phyloP scores from a whole-genome alignment of 257 asterid species.

The Nicotiana attenuata region DNA sequence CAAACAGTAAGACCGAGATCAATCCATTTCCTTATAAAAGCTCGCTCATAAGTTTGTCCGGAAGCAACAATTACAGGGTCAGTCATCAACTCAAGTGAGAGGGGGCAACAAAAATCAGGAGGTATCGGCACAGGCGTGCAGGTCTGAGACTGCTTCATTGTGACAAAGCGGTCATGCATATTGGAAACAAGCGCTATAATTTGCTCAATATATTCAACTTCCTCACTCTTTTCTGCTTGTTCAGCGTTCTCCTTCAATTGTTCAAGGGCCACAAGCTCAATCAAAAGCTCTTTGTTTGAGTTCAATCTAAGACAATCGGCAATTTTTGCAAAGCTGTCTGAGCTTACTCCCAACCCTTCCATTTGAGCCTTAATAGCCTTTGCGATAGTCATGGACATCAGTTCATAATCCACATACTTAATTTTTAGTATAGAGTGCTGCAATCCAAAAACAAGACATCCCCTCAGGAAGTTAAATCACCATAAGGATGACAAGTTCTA shows the following conservation, averaged over 20 bases:
- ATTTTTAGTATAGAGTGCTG: conserved; percentile 28
- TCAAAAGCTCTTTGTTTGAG: conserved; percentile 34
- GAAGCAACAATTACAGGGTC: conserved; percentile 38
- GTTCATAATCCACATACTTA: conserved; percentile 24
- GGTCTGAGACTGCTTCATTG: conserved; percentile 29
- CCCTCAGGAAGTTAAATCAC: neutral
- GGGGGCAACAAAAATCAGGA: conserved; percentile 36
- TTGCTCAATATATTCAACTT: conserved; percentile 33
- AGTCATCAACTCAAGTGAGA: conserved; percentile 38
- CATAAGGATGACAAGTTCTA: neutral
- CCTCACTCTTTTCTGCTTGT: conserved; percentile 30
- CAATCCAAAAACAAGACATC: conserved; percentile 8
- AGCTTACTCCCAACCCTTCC: conserved; percentile 28
- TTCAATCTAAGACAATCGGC: conserved; percentile 24
- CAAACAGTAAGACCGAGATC: conserved; percentile 37
- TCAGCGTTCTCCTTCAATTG: conserved; percentile 34
- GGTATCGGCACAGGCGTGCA: conserved; percentile 33
- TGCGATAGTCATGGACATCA: conserved; percentile 14
- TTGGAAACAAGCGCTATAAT: conserved; percentile 32
- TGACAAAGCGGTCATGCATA: conserved; percentile 27
- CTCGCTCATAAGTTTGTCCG: conserved; percentile 40
- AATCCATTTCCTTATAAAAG: conserved; percentile 29
- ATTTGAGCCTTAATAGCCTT: conserved; percentile 29
- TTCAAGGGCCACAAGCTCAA: conserved; percentile 39
- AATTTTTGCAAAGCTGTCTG: conserved; percentile 25